A percentile compares a stretch with the other conserved stretches of the same genome.
phyloP scores from a whole-genome alignment of 768 basidiomycete species.

The Tylopilus vinaceipallidus region DNA sequence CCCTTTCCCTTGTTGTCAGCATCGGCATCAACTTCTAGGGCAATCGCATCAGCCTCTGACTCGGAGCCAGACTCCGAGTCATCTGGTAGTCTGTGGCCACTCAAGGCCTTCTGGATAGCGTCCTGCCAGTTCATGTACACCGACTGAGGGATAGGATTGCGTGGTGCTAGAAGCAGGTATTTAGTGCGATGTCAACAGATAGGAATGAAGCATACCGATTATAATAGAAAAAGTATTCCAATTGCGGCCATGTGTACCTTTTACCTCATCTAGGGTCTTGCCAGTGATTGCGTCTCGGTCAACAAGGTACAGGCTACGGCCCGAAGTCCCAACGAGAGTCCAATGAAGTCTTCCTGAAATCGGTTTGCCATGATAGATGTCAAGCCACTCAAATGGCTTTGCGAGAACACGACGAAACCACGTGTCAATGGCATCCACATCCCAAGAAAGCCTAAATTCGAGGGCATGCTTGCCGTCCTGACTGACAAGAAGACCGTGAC shows the following conservation, averaged over 20 bases:
- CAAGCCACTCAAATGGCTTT: slow-evolving; percentile 10
- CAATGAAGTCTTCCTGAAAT: slow-evolving; percentile 1
- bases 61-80: no score
- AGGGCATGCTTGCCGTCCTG: not conserved
- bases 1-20: no score
- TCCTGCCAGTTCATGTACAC: no score
- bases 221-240: not conserved
- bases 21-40: no score
- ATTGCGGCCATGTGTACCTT: not conserved
- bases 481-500: not conserved
- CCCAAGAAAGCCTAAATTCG: slow-evolving; percentile 2
- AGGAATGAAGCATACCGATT: not conserved
- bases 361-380: not conserved
- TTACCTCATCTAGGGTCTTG: not conserved
- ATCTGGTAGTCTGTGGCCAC: no score
- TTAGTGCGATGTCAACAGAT: no score
- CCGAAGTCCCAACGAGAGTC: not conserved
- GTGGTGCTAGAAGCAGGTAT: no score
- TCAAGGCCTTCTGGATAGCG: no score
- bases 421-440: not conserved
- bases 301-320: not conserved
- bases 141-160: no score
- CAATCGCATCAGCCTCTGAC: no score
- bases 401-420: slow-evolving; percentile 1
- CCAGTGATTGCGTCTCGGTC: not conserved